phyloP scores from a whole-genome alignment of 805 yeast genomes.

The Alloascoidea hylecoeti region DNA sequence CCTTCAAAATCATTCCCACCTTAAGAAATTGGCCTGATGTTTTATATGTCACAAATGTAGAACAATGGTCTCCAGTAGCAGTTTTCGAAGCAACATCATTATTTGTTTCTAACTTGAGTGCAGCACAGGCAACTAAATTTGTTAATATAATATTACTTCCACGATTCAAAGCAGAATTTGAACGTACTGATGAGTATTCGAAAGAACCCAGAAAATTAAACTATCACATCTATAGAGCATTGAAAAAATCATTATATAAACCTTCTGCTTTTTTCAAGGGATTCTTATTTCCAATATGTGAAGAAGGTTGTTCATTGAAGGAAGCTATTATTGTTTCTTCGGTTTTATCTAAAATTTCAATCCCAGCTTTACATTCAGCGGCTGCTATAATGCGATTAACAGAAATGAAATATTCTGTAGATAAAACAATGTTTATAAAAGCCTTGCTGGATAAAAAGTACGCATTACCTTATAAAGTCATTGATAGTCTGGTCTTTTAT shows the following conservation, averaged over 20 bases:
- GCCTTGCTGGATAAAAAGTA: constrained; percentile 86
- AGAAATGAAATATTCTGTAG: constrained; percentile 74
- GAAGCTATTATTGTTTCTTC: constrained; percentile 96
- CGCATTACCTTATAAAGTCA: constrained; percentile 92
- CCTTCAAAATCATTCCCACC: constrained; percentile 89
- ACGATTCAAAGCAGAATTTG: constrained; percentile 13
- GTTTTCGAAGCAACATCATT: constrained; percentile 89
- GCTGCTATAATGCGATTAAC: constrained; percentile 83
- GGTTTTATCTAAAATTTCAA: constrained; percentile 74
- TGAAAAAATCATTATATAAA: constrained; percentile 87
- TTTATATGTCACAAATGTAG: constrained; percentile 84
- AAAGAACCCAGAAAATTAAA: constrained; percentile 46
- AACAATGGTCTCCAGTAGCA: constrained; percentile 89
- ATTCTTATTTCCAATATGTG: constrained; percentile 80
- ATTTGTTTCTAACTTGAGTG: constrained; percentile 79
- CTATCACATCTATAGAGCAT: constrained; percentile 84
- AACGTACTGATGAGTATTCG: constrained; percentile 20
- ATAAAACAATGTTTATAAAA: constrained; percentile 81
- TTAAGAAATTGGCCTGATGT: constrained; percentile 94
- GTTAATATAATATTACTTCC: constrained; percentile 31
- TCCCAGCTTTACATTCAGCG: constrained; percentile 91
- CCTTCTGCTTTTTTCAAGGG: constrained; percentile 98
- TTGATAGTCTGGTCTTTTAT: constrained; percentile 87
- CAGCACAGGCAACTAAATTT: constrained; percentile 81
- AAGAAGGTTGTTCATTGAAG: constrained; percentile 75